phyloP scores from a whole-genome alignment of 2,329 filamentous ascomycete genomes.

The Ophiosphaerella narmari region DNA sequence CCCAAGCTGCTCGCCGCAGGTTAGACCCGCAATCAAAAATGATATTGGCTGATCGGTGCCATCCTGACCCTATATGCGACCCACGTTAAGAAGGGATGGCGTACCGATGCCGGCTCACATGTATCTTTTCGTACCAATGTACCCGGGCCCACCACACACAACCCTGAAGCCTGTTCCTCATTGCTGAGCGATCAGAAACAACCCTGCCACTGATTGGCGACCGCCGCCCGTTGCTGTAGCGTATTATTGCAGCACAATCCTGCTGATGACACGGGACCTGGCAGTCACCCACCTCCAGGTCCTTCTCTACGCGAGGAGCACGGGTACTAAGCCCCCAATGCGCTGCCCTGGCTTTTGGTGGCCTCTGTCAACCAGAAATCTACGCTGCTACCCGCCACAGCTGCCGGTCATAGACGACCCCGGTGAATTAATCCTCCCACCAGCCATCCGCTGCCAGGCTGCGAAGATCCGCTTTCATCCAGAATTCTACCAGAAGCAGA shows the following conservation, averaged over 20 bases:
- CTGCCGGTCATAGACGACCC: slow-evolving; percentile 40
- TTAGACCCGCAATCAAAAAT: slow-evolving; percentile 43
- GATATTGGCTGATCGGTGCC: slow-evolving; percentile 46
- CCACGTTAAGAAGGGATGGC: slow-evolving; percentile 25
- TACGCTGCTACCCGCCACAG: slow-evolving; percentile 27
- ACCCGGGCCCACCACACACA: slow-evolving; percentile 26
- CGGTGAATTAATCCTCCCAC: slow-evolving; percentile 20
- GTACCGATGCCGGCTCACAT: slow-evolving; percentile 41
- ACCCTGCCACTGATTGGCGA: slow-evolving; percentile 36
- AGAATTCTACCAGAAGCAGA: slow-evolving; percentile 30
- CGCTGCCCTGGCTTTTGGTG: slow-evolving; percentile 19
- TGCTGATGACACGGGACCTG: slow-evolving; percentile 34
- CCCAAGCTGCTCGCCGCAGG: slow-evolving; percentile 37
- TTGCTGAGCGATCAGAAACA: slow-evolving; percentile 36
- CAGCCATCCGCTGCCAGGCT: slow-evolving; percentile 28
- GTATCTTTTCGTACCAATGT: slow-evolving; percentile 34
- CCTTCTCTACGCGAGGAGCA: slow-evolving; percentile 23
- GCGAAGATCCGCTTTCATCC: slow-evolving; percentile 36
- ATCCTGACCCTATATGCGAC: slow-evolving; percentile 36
- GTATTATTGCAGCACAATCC: slow-evolving; percentile 8
- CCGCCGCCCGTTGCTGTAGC: slow-evolving; percentile 24
- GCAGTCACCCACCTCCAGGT: slow-evolving; percentile 22
- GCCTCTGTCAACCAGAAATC: slow-evolving; percentile 19
- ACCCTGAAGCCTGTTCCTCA: slow-evolving; percentile 21
- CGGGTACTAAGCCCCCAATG: slow-evolving; percentile 17